phyloP scores from a whole-genome alignment of 23 red algal genomes.

The Gracilaria gracilis region DNA sequence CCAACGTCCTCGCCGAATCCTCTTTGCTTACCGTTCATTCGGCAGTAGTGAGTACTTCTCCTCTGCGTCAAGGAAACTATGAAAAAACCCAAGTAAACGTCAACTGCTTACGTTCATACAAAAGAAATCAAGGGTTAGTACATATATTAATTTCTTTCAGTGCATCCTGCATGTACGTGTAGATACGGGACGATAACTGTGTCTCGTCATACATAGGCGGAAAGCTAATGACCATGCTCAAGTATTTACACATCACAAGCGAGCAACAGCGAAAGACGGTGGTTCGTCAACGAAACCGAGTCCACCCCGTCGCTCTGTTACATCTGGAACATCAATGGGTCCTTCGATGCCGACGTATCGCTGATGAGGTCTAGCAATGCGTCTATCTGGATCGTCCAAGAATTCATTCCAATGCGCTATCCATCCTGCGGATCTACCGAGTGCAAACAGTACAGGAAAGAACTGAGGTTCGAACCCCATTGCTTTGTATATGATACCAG shows the following conservation, averaged over 20 bases:
- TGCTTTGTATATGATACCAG: constrained; percentile 95
- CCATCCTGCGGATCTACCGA: constrained; percentile 89
- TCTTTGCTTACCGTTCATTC: neutral
- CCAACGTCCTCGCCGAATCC: neutral
- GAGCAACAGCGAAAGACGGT: neutral
- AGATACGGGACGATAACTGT: neutral
- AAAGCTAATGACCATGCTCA: neutral
- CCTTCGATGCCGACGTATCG: constrained; percentile 55
- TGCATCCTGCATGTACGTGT: no score
- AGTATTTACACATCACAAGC: neutral
- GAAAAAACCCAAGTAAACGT: neutral
- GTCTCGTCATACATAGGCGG: neutral
- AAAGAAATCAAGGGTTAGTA: neutral
- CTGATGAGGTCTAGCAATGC: constrained; percentile 82
- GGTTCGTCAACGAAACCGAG: neutral
- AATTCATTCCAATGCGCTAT: constrained; percentile 93
- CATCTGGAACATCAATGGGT: constrained; percentile 41
- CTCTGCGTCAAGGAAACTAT: neutral
- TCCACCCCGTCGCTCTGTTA: constrained; percentile 14
- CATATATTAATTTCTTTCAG: no score
- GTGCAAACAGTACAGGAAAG: constrained; percentile 90
- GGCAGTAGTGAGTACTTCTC: neutral
- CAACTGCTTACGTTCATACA: neutral
- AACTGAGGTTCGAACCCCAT: constrained; percentile 85
- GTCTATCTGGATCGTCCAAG: constrained; percentile 79